These are phyloP conservation scores for Starmerella asiatica DNA, from an alignment of 805 yeast genomes.

Conservation along the genomic window DNA sequence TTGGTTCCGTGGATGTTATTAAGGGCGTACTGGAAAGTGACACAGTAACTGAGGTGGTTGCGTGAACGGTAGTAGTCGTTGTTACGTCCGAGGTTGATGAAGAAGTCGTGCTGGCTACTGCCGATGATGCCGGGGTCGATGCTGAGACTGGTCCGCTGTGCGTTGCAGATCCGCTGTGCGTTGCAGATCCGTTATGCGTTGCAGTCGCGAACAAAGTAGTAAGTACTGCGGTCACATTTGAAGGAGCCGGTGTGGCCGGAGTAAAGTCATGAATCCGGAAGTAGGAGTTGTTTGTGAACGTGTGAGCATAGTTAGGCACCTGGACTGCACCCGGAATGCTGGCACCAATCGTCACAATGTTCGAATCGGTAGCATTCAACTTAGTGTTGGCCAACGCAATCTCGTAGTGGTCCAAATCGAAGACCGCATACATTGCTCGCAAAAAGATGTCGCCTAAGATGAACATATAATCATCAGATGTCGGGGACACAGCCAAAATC, in stretches of 20 bases:
- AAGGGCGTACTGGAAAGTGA: too few relatives aligned
- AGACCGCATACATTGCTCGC: slow-evolving; percentile 57
- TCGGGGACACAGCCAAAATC: slow-evolving; percentile 20
- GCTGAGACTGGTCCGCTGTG: too few relatives aligned
- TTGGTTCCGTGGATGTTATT: too few relatives aligned
- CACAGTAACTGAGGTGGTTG: neutral
- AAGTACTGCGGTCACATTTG: too few relatives aligned
- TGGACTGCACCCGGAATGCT: slow-evolving; percentile 15
- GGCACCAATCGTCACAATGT: slow-evolving; percentile 8
- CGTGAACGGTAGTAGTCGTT: neutral
- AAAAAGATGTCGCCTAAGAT: slow-evolving; percentile 57
- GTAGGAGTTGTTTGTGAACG: slow-evolving; percentile 10
- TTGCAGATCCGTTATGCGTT: too few relatives aligned
- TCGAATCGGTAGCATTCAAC: slow-evolving; percentile 20
- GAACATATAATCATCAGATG: slow-evolving; percentile 24
- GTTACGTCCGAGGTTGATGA: neutral
- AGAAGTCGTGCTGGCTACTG: neutral
- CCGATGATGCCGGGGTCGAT: neutral
- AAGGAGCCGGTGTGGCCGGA: slow-evolving; percentile 5
- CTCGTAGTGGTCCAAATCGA: slow-evolving; percentile 45
- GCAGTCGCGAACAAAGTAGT: neutral
- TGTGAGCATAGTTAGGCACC: slow-evolving; percentile 13
- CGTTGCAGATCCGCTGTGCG: too few relatives aligned
- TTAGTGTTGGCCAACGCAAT: slow-evolving; percentile 45
- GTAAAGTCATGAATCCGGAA: slow-evolving; percentile 3